Percentiles rank a stretch among this genome's conserved stretches.
Evolutionary conservation across 108 stramenopile species (phyloP).

Genomic region (Cyclotella sp.): DNA sequence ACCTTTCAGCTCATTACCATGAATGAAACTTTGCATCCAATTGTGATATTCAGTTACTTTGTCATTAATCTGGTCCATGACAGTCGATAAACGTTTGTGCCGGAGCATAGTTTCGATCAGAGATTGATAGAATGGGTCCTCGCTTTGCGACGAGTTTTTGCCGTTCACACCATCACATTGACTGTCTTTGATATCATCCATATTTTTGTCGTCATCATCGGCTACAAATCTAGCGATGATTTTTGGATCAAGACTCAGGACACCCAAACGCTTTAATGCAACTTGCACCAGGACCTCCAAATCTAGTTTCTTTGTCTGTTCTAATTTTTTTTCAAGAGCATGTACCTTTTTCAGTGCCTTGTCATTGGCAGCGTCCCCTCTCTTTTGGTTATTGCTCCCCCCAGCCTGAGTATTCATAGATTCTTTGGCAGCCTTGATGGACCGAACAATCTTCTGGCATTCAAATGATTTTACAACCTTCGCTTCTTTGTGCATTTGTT

Average conservation of each 20-base stretch:
- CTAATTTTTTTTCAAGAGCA: conserved; percentile 34
- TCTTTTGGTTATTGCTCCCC: neutral
- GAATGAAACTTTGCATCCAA: conserved; percentile 44
- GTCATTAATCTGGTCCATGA: conserved; percentile 72
- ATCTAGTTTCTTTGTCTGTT: conserved; percentile 53
- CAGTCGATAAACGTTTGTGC: conserved; percentile 65
- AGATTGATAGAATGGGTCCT: conserved; percentile 34
- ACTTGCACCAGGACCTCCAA: conserved; percentile 57
- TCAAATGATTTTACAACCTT: conserved; percentile 71
- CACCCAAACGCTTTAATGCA: conserved; percentile 61
- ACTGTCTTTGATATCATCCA: neutral
- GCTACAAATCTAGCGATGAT: neutral
- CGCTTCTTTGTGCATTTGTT: conserved; percentile 63
- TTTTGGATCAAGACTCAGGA: conserved; percentile 55
- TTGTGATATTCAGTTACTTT: conserved; percentile 74
- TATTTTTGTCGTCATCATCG: neutral
- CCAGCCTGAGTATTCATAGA: neutral
- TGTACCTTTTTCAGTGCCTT: conserved; percentile 15
- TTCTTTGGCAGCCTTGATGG: conserved; percentile 48
- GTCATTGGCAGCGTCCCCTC: conserved; percentile 26
- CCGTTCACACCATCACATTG: conserved; percentile 1
- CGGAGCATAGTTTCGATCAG: conserved; percentile 61
- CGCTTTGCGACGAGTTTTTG: neutral
- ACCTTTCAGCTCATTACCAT: neutral
- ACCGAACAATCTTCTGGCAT: conserved; percentile 67